Percentiles rank a stretch among this genome's conserved stretches.
phyloP scores from a whole-genome alignment of 2,329 filamentous ascomycete genomes.

The Aspergillus ochraceus region DNA sequence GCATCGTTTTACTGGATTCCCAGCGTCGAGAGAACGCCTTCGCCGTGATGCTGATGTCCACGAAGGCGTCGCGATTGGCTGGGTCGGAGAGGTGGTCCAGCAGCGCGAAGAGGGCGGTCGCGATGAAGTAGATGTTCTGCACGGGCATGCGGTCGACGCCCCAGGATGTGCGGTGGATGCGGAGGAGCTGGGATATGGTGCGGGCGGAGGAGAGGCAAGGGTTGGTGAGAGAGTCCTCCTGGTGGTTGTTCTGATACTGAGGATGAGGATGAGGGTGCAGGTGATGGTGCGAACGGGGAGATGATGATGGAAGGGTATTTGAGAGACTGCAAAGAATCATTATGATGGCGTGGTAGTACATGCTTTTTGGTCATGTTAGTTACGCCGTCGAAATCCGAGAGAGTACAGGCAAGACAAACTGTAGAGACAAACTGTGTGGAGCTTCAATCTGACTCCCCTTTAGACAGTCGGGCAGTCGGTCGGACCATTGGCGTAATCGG shows the following conservation, averaged over 20 bases:
- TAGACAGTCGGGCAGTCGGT: conserved; percentile 13
- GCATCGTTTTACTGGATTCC: conserved; percentile 9
- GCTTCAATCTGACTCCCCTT: conserved; percentile 11
- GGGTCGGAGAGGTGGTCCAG: conserved; percentile 24
- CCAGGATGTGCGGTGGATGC: conserved; percentile 29
- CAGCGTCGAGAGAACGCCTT: conserved; percentile 26
- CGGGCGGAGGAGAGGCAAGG: conserved; percentile 26
- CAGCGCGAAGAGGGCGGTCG: conserved; percentile 29
- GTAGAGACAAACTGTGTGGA: conserved; percentile 24
- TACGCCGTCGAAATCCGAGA: neutral
- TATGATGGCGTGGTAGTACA: conserved; percentile 40
- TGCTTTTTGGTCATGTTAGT: conserved; percentile 23
- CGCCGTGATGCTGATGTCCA: conserved; percentile 23
- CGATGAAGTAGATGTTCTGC: conserved; percentile 30
- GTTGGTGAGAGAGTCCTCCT: conserved; percentile 9
- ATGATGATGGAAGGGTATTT: conserved; percentile 5
- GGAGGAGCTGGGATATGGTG: conserved; percentile 26
- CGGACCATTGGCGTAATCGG: conserved; percentile 19
- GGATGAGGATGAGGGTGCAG: neutral
- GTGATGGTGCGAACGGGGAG: neutral
- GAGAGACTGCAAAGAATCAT: conserved; percentile 31
- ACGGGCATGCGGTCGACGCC: conserved; percentile 33
- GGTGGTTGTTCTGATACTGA: neutral
- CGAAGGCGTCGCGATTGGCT: conserved; percentile 25
- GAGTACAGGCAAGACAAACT: conserved; percentile 12